Percentiles rank a stretch among this genome's conserved stretches.
Evolutionary conservation across 371 early-diverging fungal genomes (phyloP).

Genomic region (Mortierella sp.): DNA sequence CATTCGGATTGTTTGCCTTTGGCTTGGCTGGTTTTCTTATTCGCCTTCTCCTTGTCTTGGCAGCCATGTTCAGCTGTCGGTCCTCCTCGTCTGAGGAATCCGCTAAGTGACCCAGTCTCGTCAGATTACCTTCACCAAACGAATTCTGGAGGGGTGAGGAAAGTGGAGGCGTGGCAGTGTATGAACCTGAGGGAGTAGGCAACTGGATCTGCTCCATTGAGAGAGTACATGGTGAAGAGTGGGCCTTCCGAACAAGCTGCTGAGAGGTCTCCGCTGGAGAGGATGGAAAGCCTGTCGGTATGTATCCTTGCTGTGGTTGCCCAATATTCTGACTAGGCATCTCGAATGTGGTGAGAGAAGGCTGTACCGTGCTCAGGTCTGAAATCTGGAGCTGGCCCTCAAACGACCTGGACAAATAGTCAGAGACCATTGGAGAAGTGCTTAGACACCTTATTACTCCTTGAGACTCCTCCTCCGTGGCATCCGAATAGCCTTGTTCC

Average conservation of each 20-base stretch:
- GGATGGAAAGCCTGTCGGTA: too few species aligned
- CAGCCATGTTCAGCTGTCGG: background rate
- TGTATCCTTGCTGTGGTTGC: too few species aligned
- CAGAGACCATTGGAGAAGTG: background rate
- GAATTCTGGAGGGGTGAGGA: conserved; percentile 7
- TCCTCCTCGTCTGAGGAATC: conserved; percentile 5
- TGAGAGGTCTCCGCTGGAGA: too few species aligned
- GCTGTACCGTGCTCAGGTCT: too few species aligned
- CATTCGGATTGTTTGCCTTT: conserved; percentile 13
- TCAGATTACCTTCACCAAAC: background rate
- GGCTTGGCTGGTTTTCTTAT: conserved; percentile 3
- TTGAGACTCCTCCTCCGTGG: background rate
- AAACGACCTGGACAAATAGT: conserved; percentile 1
- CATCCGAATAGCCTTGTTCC: conserved; percentile 12
- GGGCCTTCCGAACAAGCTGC: too few species aligned
- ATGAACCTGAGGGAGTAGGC: background rate
- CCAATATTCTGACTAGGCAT: too few species aligned
- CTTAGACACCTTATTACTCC: background rate
- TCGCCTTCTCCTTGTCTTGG: conserved; percentile 14
- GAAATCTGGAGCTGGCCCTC: background rate
- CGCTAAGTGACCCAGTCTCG: too few species aligned
- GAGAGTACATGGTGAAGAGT: too few species aligned
- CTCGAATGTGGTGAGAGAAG: too few species aligned
- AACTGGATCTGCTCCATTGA: too few species aligned
- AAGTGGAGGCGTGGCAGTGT: background rate